These are phyloP conservation scores for Phialemonium atrogriseum DNA, from an alignment of 2,329 filamentous ascomycete species.

Conservation along the genomic window DNA sequence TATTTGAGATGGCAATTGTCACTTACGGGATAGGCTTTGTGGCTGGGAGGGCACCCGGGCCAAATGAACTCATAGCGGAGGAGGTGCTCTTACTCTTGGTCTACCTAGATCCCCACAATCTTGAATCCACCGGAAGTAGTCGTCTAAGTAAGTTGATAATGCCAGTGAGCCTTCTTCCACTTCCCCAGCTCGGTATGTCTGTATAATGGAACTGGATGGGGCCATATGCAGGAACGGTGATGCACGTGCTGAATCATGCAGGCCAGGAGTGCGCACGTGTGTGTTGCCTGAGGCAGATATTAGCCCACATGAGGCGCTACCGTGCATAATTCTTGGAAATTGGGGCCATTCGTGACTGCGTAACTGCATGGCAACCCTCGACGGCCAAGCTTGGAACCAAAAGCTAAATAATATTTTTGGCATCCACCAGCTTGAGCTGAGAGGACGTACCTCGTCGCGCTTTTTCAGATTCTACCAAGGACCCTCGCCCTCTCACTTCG, in stretches of 20 bases:
- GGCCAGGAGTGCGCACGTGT: too few species aligned
- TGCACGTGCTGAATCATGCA: too few species aligned
- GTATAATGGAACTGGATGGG: too few species aligned
- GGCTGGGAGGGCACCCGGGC: constrained; percentile 18
- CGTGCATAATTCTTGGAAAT: constrained; percentile 14
- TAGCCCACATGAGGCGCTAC: too few species aligned
- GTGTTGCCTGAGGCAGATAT: too few species aligned
- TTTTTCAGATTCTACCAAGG: neutral
- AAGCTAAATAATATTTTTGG: constrained; percentile 13
- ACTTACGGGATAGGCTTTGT: constrained; percentile 26
- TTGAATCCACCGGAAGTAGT: too few species aligned
- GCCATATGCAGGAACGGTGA: too few species aligned
- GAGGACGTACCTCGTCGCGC: constrained; percentile 4
- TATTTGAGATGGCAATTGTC: neutral
- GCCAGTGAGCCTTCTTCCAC: too few species aligned
- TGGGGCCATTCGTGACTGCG: constrained; percentile 11
- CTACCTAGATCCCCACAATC: too few species aligned
- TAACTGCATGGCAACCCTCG: constrained; percentile 10
- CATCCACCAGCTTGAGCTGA: constrained; percentile 12
- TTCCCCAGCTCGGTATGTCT: too few species aligned
- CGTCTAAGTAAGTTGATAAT: too few species aligned
- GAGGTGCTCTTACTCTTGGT: neutral
- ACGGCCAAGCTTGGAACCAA: constrained; percentile 9
- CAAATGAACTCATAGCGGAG: constrained; percentile 21
- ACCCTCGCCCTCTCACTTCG: neutral